A percentile compares a stretch with the other conserved stretches of the same genome.
Evolutionary conservation across 2,329 filamentous ascomycete species (phyloP).

Genomic region (Ophiostoma sp.): DNA sequence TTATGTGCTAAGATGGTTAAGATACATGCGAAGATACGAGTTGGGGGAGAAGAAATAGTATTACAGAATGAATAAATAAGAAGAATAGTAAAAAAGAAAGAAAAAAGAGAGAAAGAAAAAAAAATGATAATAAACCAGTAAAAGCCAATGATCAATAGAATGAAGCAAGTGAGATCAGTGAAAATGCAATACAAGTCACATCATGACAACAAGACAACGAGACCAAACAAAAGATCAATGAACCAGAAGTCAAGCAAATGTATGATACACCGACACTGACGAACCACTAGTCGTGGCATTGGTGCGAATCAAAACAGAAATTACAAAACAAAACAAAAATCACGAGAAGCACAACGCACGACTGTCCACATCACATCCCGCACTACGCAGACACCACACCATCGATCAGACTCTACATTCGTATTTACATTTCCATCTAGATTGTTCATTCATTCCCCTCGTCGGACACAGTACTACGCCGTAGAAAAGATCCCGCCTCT

Average conservation of each 20-base stretch:
- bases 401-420: neutral
- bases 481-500: constrained; percentile 23
- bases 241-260: neutral
- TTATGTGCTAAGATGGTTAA: neutral
- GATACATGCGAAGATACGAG: neutral
- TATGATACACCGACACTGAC: neutral
- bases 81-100: neutral
- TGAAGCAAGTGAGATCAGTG: neutral
- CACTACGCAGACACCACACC: neutral
- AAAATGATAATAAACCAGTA: no score
- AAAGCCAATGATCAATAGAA: neutral
- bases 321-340: neutral
- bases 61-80: neutral
- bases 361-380: neutral
- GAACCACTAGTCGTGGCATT: neutral
- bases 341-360: neutral
- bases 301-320: neutral
- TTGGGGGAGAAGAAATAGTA: no score
- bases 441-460: neutral
- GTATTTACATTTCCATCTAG: constrained; percentile 3
- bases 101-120: neutral
- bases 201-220: neutral
- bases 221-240: neutral
- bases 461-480: constrained; percentile 24
- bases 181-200: neutral